Evolutionary conservation across 2,329 filamentous ascomycete genomes (phyloP).

Genomic region (Microdochium nivale): DNA sequence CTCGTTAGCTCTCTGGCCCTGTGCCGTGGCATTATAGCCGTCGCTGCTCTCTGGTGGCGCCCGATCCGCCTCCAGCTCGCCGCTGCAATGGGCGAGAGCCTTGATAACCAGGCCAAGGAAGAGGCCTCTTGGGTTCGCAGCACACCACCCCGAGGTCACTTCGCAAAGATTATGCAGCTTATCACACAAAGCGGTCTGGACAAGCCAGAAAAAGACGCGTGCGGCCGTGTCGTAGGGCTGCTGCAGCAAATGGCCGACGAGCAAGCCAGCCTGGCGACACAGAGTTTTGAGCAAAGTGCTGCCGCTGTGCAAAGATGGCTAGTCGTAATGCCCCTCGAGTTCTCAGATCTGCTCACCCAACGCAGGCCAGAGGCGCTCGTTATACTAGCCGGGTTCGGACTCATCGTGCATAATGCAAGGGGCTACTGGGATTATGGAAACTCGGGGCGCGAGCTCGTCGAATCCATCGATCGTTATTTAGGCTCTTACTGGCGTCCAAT

Average conservation of each 20-base stretch:
- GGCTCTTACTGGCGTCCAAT: background rate
- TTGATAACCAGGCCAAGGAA: too few species aligned
- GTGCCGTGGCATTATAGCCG: too few species aligned
- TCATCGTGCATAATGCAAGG: background rate
- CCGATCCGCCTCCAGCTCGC: too few species aligned
- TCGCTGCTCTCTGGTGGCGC: too few species aligned
- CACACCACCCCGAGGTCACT: too few species aligned
- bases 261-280: background rate
- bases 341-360: background rate
- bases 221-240: background rate
- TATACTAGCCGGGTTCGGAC: background rate
- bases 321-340: background rate
- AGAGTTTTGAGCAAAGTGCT: background rate
- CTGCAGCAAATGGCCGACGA: background rate
- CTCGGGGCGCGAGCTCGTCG: background rate
- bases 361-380: background rate
- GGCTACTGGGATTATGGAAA: background rate
- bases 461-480: background rate
- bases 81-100: too few species aligned
- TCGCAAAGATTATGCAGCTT: too few species aligned
- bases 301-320: background rate
- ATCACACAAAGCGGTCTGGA: background rate
- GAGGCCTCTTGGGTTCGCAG: too few species aligned
- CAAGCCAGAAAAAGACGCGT: background rate
- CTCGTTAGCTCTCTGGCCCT: background rate